phyloP scores from a whole-genome alignment of 768 basidiomycete genomes.

The Leccinum olivaceopallidum region DNA sequence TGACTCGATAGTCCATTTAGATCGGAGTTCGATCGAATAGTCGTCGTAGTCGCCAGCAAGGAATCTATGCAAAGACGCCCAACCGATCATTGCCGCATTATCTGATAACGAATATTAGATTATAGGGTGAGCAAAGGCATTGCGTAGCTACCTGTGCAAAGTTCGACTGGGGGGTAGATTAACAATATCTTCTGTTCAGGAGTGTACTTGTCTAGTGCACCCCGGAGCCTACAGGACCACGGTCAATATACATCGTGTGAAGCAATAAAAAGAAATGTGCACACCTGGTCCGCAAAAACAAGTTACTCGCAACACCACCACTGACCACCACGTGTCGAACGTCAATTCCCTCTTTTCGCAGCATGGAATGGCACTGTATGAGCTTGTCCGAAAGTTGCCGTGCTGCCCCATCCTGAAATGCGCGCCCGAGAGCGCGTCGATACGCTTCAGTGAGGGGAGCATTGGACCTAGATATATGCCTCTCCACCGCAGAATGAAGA shows the following conservation, averaged over 20 bases:
- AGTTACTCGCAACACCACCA: constrained; percentile 93
- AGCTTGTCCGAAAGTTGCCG: constrained; percentile 79
- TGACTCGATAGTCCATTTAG: constrained; percentile 79
- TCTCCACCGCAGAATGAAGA: constrained; percentile 70
- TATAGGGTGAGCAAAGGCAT: not conserved
- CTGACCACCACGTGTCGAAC: constrained; percentile 74
- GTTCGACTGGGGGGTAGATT: constrained; percentile 70
- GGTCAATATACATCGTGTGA: not conserved
- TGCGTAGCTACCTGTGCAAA: constrained; percentile 72
- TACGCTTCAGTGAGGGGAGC: constrained; percentile 30
- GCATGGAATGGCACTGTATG: constrained; percentile 25
- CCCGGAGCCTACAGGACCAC: constrained; percentile 32
- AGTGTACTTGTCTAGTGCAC: constrained; percentile 28
- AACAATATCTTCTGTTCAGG: constrained; percentile 42
- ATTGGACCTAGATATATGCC: constrained; percentile 45
- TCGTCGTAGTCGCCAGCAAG: constrained; percentile 58
- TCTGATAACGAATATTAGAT: constrained; percentile 46
- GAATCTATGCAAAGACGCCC: constrained; percentile 86
- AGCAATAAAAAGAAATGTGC: constrained; percentile 11
- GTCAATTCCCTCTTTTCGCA: constrained; percentile 49
- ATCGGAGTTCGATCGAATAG: constrained; percentile 57
- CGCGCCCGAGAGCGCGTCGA: constrained; percentile 54
- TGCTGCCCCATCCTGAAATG: constrained; percentile 73
- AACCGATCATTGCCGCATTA: constrained; percentile 96
- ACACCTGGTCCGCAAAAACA: constrained; percentile 64